Evolutionary conservation across 768 basidiomycete species (phyloP).

Genomic region (Lactarius hengduanensis): DNA sequence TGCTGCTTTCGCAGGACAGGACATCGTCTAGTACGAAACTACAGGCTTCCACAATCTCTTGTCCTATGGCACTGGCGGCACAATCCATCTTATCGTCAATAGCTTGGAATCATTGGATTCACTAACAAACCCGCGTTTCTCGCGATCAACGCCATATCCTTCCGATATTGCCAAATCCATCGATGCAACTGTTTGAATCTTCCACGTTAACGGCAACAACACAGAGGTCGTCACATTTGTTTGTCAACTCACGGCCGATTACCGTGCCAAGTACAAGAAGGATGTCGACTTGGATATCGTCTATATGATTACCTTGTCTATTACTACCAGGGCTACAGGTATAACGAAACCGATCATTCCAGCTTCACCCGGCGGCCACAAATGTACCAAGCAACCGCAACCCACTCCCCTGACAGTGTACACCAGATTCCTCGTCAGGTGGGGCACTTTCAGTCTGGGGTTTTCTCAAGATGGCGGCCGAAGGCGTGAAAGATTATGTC

Average conservation of each 20-base stretch:
- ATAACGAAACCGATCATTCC: slow-evolving; percentile 99
- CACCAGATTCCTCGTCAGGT: slow-evolving; percentile 83
- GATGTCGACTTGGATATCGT: slow-evolving; percentile 99
- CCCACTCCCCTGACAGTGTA: slow-evolving; percentile 90
- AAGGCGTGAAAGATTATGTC: slow-evolving; percentile 92
- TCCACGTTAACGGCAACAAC: slow-evolving; percentile 96
- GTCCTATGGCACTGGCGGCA: slow-evolving; percentile 95
- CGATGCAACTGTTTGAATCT: slow-evolving; percentile 80
- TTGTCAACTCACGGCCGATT: slow-evolving; percentile 96
- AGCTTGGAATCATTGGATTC: slow-evolving; percentile 90
- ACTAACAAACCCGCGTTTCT: slow-evolving; percentile 97
- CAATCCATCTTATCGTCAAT: slow-evolving; percentile 97
- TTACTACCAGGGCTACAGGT: slow-evolving; percentile 68
- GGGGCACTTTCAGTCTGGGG: slow-evolving; percentile 98
- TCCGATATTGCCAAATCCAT: slow-evolving; percentile 99
- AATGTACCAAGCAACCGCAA: slow-evolving; percentile 98
- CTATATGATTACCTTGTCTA: slow-evolving; percentile 48
- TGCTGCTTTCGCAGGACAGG: slow-evolving; percentile 97
- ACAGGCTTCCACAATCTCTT: slow-evolving; percentile 98
- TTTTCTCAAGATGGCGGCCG: slow-evolving; percentile 95
- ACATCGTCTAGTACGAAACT: slow-evolving; percentile 92
- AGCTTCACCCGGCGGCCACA: slow-evolving; percentile 91
- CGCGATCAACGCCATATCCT: slow-evolving; percentile 97
- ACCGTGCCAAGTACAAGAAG: slow-evolving; percentile 97
- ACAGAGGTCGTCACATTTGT: slow-evolving; percentile 98